Base-by-base conservation (phyloP, 2,329 filamentous ascomycete species). In the Claviceps capensis region DNA sequence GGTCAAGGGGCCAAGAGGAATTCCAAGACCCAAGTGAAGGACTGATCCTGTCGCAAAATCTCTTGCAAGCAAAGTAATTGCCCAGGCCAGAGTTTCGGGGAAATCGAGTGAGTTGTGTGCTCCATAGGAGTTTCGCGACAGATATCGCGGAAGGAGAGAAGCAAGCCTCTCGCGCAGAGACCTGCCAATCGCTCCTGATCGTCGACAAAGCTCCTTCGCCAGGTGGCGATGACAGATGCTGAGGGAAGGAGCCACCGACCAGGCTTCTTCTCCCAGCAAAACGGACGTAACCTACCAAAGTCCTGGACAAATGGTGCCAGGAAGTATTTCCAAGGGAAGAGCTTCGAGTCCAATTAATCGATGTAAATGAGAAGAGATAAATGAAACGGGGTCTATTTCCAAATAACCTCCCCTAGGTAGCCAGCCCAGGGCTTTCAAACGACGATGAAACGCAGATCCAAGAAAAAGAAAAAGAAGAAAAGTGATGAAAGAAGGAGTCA, bases 211-310 rank as follows among this genome's bases (percentile, higher is more conserved):
- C 26, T 13, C 22, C n/a, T 37, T 42, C 14, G 16, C 37, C 19
- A 37, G 42, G 41, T 14, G 41, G 19, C 22, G 26, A 37, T 2
- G 34, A 47, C 19, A 34, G 7, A 22, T 19, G 44, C 16, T 11
- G 19, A 26, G 19, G 52, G 52, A 53, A 53, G 48, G 52, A 47
- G 48, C 52, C 19, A 19, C 52, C 23, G 22, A 4, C 26, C 17
- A 36, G 23, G 23, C n/a, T 22, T 30, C 22, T n/a, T 17, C 34
- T 17, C 19, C 14, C 48, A 46, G 26, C 44, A 9, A 4, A 19
- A 16, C 26, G 23, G 38, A 23, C 38, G 41, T 34, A 50, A 42
- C 34, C 45, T 23, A 30, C 49, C 16, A n/a, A 30, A 50, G n/a
- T 42, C n/a, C 36, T 4, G 16, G 11, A 47, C 8, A 8, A 34